phyloP scores from a whole-genome alignment of 371 early-diverging fungal genomes.

The Lichtheimia ornata region DNA sequence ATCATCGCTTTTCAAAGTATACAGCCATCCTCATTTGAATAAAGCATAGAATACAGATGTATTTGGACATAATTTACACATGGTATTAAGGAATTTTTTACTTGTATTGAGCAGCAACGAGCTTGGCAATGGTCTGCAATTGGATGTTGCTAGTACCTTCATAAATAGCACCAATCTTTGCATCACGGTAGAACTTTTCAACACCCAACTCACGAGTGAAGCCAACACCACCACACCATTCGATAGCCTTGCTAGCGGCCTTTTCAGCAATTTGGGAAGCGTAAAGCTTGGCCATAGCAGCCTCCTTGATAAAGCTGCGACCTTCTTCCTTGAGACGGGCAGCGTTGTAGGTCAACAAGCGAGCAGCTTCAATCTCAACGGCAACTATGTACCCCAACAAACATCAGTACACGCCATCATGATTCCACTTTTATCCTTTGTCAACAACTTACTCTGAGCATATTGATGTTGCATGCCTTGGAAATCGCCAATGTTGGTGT shows the following conservation, averaged over 20 bases:
- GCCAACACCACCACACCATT: slow-evolving; percentile 97
- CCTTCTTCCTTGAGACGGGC: slow-evolving; percentile 96
- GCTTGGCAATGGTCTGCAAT: slow-evolving; percentile 91
- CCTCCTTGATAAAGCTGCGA: slow-evolving; percentile 87
- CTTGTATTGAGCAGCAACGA: slow-evolving; percentile 62
- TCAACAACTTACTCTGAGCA: slow-evolving; percentile 71
- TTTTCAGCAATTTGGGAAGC: slow-evolving; percentile 94
- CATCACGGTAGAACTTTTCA: slow-evolving; percentile 97
- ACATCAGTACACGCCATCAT: background rate
- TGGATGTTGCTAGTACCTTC: slow-evolving; percentile 92
- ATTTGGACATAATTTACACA: slow-evolving; percentile 6
- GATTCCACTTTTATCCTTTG: background rate
- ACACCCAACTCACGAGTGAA: slow-evolving; percentile 82
- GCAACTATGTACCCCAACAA: slow-evolving; percentile 53
- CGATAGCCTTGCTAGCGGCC: slow-evolving; percentile 87
- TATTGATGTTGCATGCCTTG: slow-evolving; percentile 98
- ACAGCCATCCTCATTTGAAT: background rate
- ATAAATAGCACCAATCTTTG: slow-evolving; percentile 90
- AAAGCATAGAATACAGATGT: background rate
- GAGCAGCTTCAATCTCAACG: slow-evolving; percentile 95
- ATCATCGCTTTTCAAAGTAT: background rate
- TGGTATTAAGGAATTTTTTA: slow-evolving; percentile 50
- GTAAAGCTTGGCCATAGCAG: slow-evolving; percentile 98
- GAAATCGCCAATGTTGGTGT: slow-evolving; percentile 84
- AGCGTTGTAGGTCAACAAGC: slow-evolving; percentile 96